phyloP scores from a whole-genome alignment of 352 stramenopile genomes.

The Globisporangium paddicum region DNA sequence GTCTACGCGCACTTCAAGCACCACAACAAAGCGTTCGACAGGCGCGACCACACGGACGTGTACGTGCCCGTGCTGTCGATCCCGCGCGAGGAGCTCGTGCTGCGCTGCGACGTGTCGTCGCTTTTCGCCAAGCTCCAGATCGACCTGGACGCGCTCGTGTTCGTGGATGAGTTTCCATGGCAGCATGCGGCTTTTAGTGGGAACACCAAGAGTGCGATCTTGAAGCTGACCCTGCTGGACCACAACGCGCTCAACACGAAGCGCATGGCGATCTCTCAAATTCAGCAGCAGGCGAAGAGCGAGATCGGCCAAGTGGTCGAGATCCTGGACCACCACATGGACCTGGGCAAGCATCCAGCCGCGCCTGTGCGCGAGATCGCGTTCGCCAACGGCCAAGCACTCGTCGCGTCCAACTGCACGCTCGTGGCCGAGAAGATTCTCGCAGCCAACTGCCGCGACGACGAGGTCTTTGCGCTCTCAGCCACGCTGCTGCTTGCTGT shows the following conservation, averaged over 20 bases:
- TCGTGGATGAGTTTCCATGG: slow-evolving; percentile 79
- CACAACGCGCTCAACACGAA: slow-evolving; percentile 73
- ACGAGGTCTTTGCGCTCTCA: slow-evolving; percentile 28
- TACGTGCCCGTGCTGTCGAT: slow-evolving; percentile 62
- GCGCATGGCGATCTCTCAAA: slow-evolving; percentile 21
- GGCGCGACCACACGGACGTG: slow-evolving; percentile 11
- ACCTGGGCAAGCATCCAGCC: slow-evolving; percentile 41
- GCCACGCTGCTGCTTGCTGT: slow-evolving; percentile 74
- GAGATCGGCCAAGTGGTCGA: slow-evolving; percentile 43
- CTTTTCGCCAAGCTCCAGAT: slow-evolving; percentile 51
- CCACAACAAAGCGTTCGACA: slow-evolving; percentile 9
- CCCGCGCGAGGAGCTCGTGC: slow-evolving; percentile 44
- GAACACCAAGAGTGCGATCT: not conserved
- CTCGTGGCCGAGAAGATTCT: slow-evolving; percentile 68
- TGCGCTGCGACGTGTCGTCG: slow-evolving; percentile 67
- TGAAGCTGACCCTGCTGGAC: slow-evolving; percentile 61
- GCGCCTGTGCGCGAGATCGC: slow-evolving; percentile 49
- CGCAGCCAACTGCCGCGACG: slow-evolving; percentile 2
- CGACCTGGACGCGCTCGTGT: slow-evolving; percentile 50
- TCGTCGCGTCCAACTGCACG: slow-evolving; percentile 73
- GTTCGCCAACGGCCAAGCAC: slow-evolving; percentile 58
- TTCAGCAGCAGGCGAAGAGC: not conserved
- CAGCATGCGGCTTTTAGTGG: slow-evolving; percentile 12
- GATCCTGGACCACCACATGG: slow-evolving; percentile 80
- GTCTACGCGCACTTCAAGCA: slow-evolving; percentile 52